A percentile compares a stretch with the other conserved stretches of the same genome.
Evolutionary conservation across 352 stramenopile genomes (phyloP).

Genomic region (Phytophthora pistaciae): DNA sequence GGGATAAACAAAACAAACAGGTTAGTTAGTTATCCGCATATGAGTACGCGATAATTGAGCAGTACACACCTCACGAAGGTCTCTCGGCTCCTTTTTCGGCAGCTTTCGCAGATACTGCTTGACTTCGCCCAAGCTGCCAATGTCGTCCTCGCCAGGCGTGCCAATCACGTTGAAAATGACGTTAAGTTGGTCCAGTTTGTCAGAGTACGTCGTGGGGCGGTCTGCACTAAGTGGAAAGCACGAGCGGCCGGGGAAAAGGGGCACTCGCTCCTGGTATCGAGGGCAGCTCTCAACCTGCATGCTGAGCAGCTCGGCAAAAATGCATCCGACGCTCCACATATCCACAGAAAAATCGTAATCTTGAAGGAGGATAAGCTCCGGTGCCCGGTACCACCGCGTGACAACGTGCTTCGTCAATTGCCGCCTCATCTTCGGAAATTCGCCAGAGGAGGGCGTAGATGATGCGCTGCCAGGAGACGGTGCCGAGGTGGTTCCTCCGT

Average conservation of each 20-base stretch:
- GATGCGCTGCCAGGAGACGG: conserved; percentile 71
- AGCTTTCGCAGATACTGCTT: conserved; percentile 90
- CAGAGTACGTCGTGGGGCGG: conserved; percentile 84
- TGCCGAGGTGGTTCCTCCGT: conserved; percentile 63
- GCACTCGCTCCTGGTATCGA: conserved; percentile 86
- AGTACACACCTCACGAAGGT: conserved; percentile 70
- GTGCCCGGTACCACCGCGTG: conserved; percentile 97
- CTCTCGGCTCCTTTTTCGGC: conserved; percentile 80
- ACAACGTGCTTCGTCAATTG: conserved; percentile 99
- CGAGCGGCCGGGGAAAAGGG: conserved; percentile 85
- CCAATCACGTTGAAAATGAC: conserved; percentile 97
- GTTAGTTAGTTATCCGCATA: conserved; percentile 2
- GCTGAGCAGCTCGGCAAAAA: conserved; percentile 88
- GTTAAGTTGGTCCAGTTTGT: conserved; percentile 94
- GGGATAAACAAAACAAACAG: conserved; percentile 2
- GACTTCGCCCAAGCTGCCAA: conserved; percentile 80
- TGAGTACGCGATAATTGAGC: not conserved
- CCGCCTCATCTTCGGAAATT: conserved; percentile 78
- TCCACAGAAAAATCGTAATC: conserved; percentile 98
- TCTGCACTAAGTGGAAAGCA: conserved; percentile 89
- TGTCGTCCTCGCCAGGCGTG: conserved; percentile 92
- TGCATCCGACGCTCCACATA: conserved; percentile 99
- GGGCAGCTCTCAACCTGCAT: conserved; percentile 91
- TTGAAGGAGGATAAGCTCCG: conserved; percentile 96
- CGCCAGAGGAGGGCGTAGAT: conserved; percentile 74